Percentiles rank a stretch among this genome's conserved stretches.
Conservation (phyloP, 2,329 filamentous ascomycete species). For the Cladosporium sp. region DNA sequence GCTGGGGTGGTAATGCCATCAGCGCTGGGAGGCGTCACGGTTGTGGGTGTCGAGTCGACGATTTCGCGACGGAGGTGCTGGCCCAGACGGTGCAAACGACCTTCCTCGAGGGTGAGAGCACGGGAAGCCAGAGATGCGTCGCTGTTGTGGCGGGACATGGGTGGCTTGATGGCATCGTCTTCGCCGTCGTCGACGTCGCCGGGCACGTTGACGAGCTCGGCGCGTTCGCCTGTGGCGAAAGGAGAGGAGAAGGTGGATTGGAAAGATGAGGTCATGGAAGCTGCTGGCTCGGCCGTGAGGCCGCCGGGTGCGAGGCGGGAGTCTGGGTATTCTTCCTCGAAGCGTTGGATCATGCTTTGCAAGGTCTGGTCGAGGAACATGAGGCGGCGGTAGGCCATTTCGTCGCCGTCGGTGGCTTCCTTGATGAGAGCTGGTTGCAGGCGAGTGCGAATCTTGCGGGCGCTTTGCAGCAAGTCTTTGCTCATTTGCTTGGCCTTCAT, state of each 20-base stretch:
- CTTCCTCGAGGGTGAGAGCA: slow-evolving; percentile 64
- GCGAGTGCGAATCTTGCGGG: slow-evolving; percentile 79
- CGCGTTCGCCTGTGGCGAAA: slow-evolving; percentile 1
- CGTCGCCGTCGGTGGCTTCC: slow-evolving; percentile 66
- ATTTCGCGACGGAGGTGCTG: slow-evolving; percentile 64
- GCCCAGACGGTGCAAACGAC: slow-evolving; percentile 64
- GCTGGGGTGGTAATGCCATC: slow-evolving; percentile 24
- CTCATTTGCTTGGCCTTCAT: slow-evolving; percentile 87
- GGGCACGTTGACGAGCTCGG: slow-evolving; percentile 11
- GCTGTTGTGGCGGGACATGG: slow-evolving; percentile 55
- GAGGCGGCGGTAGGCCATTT: slow-evolving; percentile 73
- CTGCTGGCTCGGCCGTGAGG: slow-evolving; percentile 1
- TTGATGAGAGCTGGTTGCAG: slow-evolving; percentile 79
- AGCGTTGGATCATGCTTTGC: slow-evolving; percentile 86
- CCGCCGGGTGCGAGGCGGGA: slow-evolving; percentile 53
- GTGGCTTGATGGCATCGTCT: slow-evolving; percentile 29
- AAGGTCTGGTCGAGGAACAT: slow-evolving; percentile 85
- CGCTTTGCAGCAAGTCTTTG: slow-evolving; percentile 80
- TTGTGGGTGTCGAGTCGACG: slow-evolving; percentile 43
- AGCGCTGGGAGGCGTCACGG: slow-evolving; percentile 8
- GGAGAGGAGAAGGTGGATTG: slow-evolving; percentile 11
- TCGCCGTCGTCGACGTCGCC: slow-evolving; percentile 26
- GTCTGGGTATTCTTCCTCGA: slow-evolving; percentile 94
- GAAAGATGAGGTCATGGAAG: slow-evolving; percentile 16
- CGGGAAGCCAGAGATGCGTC: slow-evolving; percentile 66